Evolutionary conservation across 1,284 basidiomycete genomes (phyloP).

Genomic region (Leccinum ponderosum): DNA sequence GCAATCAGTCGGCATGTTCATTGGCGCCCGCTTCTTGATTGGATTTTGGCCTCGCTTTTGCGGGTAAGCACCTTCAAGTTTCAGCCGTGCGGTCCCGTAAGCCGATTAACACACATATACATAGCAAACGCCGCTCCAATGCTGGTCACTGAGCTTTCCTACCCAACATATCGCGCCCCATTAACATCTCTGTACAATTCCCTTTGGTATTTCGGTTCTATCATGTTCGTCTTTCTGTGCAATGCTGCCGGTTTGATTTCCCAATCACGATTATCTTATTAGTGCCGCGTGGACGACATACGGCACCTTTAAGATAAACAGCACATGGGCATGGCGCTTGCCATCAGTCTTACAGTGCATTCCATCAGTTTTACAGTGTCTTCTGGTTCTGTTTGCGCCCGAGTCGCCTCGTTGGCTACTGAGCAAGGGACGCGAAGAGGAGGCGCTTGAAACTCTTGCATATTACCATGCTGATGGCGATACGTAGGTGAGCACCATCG

Average conservation of each 20-base stretch:
- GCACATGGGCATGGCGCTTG: conserved; percentile 74
- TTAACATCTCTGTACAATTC: conserved; percentile 76
- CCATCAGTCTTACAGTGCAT: conserved; percentile 67
- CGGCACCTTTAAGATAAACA: conserved; percentile 66
- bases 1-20: conserved; percentile 77
- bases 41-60: conserved; percentile 79
- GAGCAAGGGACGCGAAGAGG: conserved; percentile 59
- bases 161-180: conserved; percentile 72
- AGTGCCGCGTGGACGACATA: conserved; percentile 77
- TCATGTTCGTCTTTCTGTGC: conserved; percentile 48
- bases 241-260: neutral
- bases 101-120: neutral
- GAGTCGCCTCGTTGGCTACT: conserved; percentile 75
- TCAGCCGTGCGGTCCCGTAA: neutral
- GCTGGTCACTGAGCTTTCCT: conserved; percentile 75
- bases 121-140: conserved; percentile 67
- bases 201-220: conserved; percentile 76
- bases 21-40: conserved; percentile 76
- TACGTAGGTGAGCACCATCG: too few relatives aligned
- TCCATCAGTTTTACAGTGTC: conserved; percentile 62
- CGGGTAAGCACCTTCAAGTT: conserved; percentile 37
- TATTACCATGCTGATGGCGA: too few relatives aligned
- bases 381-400: conserved; percentile 60
- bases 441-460: conserved; percentile 50
- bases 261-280: neutral